These are phyloP conservation scores for Coemansia sp. DNA, from an alignment of 192 early-diverging fungal genomes.

Conservation along the genomic window DNA sequence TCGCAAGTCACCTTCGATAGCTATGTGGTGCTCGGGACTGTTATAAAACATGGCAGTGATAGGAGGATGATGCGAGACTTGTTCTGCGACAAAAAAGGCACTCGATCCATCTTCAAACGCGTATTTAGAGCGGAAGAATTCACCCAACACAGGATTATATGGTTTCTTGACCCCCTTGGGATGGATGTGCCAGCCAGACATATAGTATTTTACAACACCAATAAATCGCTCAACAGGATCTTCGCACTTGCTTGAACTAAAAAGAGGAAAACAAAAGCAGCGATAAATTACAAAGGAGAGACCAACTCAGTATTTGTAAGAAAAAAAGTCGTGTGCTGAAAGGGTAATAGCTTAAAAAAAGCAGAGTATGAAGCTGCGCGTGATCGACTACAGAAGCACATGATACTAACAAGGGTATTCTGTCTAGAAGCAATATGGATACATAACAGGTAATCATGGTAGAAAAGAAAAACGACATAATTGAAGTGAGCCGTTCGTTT, in stretches of 20 bases:
- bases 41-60: constrained; percentile 82
- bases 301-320: too few species aligned
- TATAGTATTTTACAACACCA: constrained; percentile 78
- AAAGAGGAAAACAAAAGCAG: too few species aligned
- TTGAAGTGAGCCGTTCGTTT: not conserved
- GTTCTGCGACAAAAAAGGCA: constrained; percentile 84
- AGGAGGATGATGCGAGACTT: constrained; percentile 94
- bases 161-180: constrained; percentile 94
- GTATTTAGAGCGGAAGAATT: constrained; percentile 85
- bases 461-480: constrained; percentile 1
- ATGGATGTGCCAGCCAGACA: constrained; percentile 91
- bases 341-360: not conserved
- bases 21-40: constrained; percentile 76
- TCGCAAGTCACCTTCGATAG: constrained; percentile 75
- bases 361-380: too few species aligned
- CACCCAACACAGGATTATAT: constrained; percentile 92
- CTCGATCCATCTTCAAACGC: constrained; percentile 66
- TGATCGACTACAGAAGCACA: too few species aligned
- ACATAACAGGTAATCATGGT: not conserved
- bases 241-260: constrained; percentile 64
- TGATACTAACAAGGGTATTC: not conserved
- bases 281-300: too few species aligned
- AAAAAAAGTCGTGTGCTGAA: too few species aligned
- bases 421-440: not conserved
- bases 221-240: constrained; percentile 79